Percentiles rank a stretch among this genome's conserved stretches.
Conservation (phyloP, 148 eudicot species). For the Rheum nobile region DNA sequence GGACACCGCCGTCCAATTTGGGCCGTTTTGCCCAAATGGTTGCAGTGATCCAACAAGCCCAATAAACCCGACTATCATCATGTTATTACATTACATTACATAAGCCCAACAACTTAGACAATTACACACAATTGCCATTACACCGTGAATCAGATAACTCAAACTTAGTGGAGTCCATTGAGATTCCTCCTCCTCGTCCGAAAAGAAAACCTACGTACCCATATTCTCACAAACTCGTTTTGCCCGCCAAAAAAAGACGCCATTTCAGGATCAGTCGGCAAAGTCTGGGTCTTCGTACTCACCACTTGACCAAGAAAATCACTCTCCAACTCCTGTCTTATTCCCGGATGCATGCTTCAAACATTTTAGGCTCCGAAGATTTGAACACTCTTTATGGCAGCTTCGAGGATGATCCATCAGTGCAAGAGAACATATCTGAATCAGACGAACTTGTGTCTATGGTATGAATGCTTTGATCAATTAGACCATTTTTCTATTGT, state of each 20-base stretch:
- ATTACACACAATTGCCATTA: too few species aligned
- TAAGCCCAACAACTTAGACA: too few species aligned
- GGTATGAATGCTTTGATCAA: slow-evolving; percentile 26
- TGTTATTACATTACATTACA: too few species aligned
- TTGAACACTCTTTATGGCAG: slow-evolving; percentile 30
- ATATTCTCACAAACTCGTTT: slow-evolving; percentile 65
- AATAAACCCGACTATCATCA: too few species aligned
- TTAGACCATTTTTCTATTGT: too few species aligned
- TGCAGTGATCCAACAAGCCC: too few species aligned
- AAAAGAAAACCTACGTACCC: slow-evolving; percentile 83
- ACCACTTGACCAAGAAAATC: slow-evolving; percentile 43
- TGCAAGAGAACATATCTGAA: slow-evolving; percentile 15
- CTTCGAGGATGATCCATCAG: too few species aligned
- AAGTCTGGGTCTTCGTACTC: slow-evolving; percentile 40
- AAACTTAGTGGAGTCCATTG: slow-evolving; percentile 31
- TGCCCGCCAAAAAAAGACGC: slow-evolving; percentile 26
- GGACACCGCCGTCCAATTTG: too few species aligned
- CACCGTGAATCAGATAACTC: slow-evolving; percentile 35
- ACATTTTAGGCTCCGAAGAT: too few species aligned
- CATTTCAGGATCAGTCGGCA: too few species aligned
- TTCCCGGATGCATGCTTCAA: slow-evolving; percentile 42
- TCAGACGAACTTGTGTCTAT: slow-evolving; percentile 25
- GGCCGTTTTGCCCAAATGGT: too few species aligned
- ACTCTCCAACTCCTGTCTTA: slow-evolving; percentile 72
- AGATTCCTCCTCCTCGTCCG: slow-evolving; percentile 96